Base-by-base conservation (phyloP, 495 filamentous ascomycete genomes). In the Letharia lupina region DNA sequence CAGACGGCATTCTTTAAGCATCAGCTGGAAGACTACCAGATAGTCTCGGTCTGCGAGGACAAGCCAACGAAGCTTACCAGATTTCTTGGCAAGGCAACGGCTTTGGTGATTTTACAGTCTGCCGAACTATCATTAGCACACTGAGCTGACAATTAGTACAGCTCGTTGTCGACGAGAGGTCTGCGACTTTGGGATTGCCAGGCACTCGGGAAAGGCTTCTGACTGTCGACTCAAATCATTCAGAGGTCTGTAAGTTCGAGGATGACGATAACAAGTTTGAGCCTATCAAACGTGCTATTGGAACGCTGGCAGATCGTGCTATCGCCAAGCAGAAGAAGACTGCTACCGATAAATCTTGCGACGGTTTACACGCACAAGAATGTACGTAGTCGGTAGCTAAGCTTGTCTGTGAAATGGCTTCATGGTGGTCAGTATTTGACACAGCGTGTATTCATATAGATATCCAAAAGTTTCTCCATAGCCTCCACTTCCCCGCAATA, bases 401-500 rank as follows among this genome's bases (percentile, higher is more conserved):
- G 15, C 15, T 18, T 8, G 44, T 18, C 18, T 45, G 1, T 15
- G 3, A 45, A 20, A 20, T 18, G 7, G 7, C 44, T 45, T 12
- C 44, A 4, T 6, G 44, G 8, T 45, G 18, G 18, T 18, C 44
- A 45, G 44, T 45, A 20, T 45, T 20, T 45, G 44, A 45, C 44
- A 20, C 0, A 20, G 44, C 15, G 4, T 45, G 2, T 20, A 0
- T 8, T 18, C 44, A 45, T 11, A 42, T 45, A 45, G 44, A 45
- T 20, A 2, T 45, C 44, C 44, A 20, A 50, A 50, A 9, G 6
- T 50, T 69, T 40, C 56, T 57, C 8, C 23, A 62, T 1, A 64
- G 35, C n/a, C 60, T 67, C 5, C 58, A 40, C 23, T 69, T 60
- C 41, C 45, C 57, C 8, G 66, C 48, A 23, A 69, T 63, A 13